phyloP scores from a whole-genome alignment of 495 filamentous ascomycete genomes.

The Tirmania nivea region DNA sequence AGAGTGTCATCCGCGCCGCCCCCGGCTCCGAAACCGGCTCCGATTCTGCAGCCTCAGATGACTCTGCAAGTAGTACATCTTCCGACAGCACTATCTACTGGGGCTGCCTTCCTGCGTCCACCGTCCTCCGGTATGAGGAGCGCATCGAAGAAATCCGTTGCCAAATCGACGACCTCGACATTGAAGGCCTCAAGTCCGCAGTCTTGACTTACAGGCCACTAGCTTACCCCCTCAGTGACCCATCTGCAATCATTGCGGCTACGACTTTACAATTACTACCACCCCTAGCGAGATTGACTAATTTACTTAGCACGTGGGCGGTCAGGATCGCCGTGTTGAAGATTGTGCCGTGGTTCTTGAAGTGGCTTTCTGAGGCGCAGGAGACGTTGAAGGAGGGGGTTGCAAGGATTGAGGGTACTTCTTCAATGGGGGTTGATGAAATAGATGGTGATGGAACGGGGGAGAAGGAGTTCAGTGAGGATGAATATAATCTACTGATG shows the following conservation, averaged over 20 bases:
- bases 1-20: too few relatives aligned
- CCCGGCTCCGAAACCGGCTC: too few relatives aligned
- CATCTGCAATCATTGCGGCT: conserved; percentile 72
- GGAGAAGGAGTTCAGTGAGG: conserved; percentile 22
- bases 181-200: conserved; percentile 79
- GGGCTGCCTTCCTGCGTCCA: conserved; percentile 41
- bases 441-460: background rate
- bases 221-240: conserved; percentile 34
- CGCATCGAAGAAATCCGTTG: conserved; percentile 58
- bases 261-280: conserved; percentile 73
- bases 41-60: background rate
- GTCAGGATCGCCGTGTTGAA: conserved; percentile 51
- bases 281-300: conserved; percentile 47
- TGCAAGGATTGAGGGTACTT: conserved; percentile 29
- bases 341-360: conserved; percentile 44
- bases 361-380: conserved; percentile 41
- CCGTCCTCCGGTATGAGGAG: conserved; percentile 43
- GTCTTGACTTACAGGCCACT: conserved; percentile 35
- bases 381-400: conserved; percentile 41
- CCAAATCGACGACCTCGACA: conserved; percentile 54
- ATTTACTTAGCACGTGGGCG: conserved; percentile 51
- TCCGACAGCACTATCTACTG: conserved; percentile 34
- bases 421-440: background rate
- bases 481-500: conserved; percentile 38
- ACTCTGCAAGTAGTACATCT: conserved; percentile 13